phyloP scores from a whole-genome alignment of 1,284 basidiomycete genomes.

The Blastosporella zonata region DNA sequence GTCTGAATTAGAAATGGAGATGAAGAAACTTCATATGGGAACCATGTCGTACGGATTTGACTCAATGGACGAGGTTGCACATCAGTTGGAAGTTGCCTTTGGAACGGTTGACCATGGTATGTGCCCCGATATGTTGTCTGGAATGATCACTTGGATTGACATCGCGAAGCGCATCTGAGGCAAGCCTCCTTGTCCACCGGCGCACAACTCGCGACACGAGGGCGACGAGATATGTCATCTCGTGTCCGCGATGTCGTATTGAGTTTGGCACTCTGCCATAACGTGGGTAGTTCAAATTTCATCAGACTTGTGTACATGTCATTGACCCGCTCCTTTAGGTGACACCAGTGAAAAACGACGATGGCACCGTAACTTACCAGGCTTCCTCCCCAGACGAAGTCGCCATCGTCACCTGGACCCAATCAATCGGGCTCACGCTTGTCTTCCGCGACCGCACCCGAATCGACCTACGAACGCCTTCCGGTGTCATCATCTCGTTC shows the following conservation, averaged over 20 bases:
- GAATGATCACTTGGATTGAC: neutral
- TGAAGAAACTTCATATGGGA: conserved; percentile 98
- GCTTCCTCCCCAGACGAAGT: conserved; percentile 99
- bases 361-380: conserved; percentile 93
- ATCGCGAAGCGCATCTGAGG: conserved; percentile 37
- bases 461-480: conserved; percentile 76
- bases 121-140: conserved; percentile 9
- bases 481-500: conserved; percentile 63
- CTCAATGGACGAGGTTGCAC: conserved; percentile 96
- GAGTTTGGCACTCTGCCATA: conserved; percentile 94
- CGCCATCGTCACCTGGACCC: conserved; percentile 98
- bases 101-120: conserved; percentile 55
- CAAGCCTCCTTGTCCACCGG: conserved; percentile 65
- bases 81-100: conserved; percentile 82
- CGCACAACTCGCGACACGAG: conserved; percentile 75
- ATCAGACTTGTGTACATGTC: neutral
- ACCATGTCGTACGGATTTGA: conserved; percentile 97
- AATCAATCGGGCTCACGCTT: conserved; percentile 89
- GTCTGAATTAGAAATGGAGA: conserved; percentile 83
- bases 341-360: conserved; percentile 92
- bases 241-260: conserved; percentile 93
- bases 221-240: conserved; percentile 92
- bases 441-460: conserved; percentile 84
- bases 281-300: conserved; percentile 60
- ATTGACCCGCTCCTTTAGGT: conserved; percentile 51